Evolutionary conservation across 208 protist species (phyloP).

Genomic region (Blastocrithidia nonstop): DNA sequence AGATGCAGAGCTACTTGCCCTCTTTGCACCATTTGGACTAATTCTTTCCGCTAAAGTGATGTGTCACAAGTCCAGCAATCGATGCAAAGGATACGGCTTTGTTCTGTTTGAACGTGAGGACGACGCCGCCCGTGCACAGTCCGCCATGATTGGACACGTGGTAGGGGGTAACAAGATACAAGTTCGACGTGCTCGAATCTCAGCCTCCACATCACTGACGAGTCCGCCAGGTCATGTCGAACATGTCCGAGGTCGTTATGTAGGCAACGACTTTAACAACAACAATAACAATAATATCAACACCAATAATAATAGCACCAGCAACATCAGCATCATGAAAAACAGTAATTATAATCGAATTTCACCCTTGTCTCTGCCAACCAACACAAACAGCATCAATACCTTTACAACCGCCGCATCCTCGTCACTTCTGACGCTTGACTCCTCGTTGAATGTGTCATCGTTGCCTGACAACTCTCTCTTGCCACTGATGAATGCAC

Average conservation of each 20-base stretch:
- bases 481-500: too few relatives aligned
- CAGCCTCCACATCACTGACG: slow-evolving; percentile 14
- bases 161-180: slow-evolving; percentile 45
- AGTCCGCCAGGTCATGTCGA: background rate
- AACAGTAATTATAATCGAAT: too few relatives aligned
- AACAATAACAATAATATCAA: slow-evolving; percentile 1
- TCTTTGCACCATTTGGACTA: slow-evolving; percentile 43
- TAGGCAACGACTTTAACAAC: too few relatives aligned
- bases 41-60: slow-evolving; percentile 60
- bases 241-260: slow-evolving; percentile 3
- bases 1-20: slow-evolving; percentile 25
- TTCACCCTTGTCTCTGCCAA: too few relatives aligned
- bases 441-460: too few relatives aligned
- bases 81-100: slow-evolving; percentile 65
- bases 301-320: background rate
- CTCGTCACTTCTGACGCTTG: too few relatives aligned
- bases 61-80: slow-evolving; percentile 31
- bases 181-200: slow-evolving; percentile 28
- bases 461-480: too few relatives aligned
- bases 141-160: slow-evolving; percentile 37
- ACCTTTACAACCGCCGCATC: too few relatives aligned
- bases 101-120: slow-evolving; percentile 51
- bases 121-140: slow-evolving; percentile 22
- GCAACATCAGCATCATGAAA: background rate
- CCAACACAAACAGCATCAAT: too few relatives aligned